Conservation (phyloP, 2,329 filamentous ascomycete genomes). For the Penicillium sp. region DNA sequence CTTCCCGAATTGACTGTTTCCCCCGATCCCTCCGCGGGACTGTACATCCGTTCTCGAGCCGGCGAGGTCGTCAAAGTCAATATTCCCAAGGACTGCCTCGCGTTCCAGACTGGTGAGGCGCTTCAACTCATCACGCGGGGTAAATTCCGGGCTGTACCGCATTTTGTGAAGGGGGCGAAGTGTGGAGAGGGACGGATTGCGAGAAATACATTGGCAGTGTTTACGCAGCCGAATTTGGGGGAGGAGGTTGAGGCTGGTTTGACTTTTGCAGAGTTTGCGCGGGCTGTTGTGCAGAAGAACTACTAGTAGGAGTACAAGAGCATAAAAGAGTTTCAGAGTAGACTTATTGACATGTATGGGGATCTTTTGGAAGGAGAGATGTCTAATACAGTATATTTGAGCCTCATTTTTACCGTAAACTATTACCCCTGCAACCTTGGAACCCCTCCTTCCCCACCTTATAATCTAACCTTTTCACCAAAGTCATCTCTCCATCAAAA, state of each 20-base stretch:
- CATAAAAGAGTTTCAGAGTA: not conserved
- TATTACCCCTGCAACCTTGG: no score
- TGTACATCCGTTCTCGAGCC: conserved; percentile 90
- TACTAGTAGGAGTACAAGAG: conserved; percentile 27
- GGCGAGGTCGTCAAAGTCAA: conserved; percentile 84
- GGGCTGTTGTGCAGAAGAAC: conserved; percentile 76
- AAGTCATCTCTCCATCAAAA: no score
- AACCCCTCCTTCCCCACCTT: no score
- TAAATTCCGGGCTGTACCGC: conserved; percentile 88
- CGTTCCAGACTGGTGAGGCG: conserved; percentile 93
- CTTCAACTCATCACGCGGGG: conserved; percentile 89
- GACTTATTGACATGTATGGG: no score
- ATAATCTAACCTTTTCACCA: no score
- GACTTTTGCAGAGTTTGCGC: conserved; percentile 72
- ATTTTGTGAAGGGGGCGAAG: conserved; percentile 82
- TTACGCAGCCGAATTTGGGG: conserved; percentile 92
- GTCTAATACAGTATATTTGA: no score
- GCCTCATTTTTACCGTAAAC: no score
- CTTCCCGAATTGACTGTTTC: conserved; percentile 67
- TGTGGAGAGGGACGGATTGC: conserved; percentile 57
- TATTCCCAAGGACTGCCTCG: conserved; percentile 87
- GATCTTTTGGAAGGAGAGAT: no score
- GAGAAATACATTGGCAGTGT: conserved; percentile 89
- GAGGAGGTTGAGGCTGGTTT: conserved; percentile 69
- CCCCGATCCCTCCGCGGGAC: conserved; percentile 78